Evolutionary conservation across 2,329 filamentous ascomycete species (phyloP), one percentile per base, ranked within the genome.

Genomic region (Phialophora expanda): DNA sequence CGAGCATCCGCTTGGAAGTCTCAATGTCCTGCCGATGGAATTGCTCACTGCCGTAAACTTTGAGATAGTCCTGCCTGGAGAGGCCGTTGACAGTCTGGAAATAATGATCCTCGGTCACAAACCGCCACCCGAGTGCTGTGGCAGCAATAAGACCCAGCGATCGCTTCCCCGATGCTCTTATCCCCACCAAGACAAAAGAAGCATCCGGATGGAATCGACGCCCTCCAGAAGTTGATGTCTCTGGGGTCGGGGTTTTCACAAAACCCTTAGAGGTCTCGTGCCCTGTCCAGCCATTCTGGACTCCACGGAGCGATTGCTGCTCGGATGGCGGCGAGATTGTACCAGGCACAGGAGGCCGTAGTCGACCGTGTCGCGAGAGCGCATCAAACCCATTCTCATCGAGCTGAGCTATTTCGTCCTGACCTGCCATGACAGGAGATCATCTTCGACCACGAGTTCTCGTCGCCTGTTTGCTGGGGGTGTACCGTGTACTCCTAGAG

Each of bases 31-130:
- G 76, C 24, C 75, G 75, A 66, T 80, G 78, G 57, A 81, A 80
- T 56, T 79, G 76, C 61, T 79, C 78, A 64, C 76, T 77, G 32
- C 79, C 79, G 65, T 77, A 72, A 22, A 69, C 67, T 67, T 77
- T 77, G 41, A 81, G 73, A 54, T 77, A 81, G 60, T 80, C 78
- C 62, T 80, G 78, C 55, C 79, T 76, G 38, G 78, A 77, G 32
- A 77, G 61, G 2, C 78, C 78, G 3, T 78, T 80, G n/a, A 76
- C 69, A 50, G 77, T 77, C 55, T 77, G 78, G 64, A 81, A 81
- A 66, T 77, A 81, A 66, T 80, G 77, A 63, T 81, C 79, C 68
- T 80, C 79, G 8, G 79, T 81, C 24, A 81, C 76, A 55, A 80
- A 80, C 32, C 78, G 76, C 59, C 78, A 74, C 53, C 79, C 79